A percentile compares a stretch with the other conserved stretches of the same genome.
Conservation (phyloP, 2,329 filamentous ascomycete genomes). For the Aspergillus texensis region DNA sequence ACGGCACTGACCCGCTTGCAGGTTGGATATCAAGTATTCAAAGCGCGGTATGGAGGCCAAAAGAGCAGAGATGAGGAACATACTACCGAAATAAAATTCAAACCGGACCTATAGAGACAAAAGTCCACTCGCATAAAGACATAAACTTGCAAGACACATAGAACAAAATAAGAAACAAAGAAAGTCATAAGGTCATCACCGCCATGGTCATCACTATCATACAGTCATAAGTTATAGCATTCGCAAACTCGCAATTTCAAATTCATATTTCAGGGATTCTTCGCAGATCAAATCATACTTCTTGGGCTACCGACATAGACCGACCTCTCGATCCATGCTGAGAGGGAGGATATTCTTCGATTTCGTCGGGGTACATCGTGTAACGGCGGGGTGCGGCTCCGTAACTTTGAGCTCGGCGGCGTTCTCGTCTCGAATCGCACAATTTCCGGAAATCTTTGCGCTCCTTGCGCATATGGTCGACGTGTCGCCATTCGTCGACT, state of each 20-base stretch:
- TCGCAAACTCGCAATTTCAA: background rate
- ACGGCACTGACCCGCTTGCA: background rate
- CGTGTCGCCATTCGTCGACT: constrained; percentile 68
- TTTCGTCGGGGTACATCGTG: constrained; percentile 34
- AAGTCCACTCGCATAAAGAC: background rate
- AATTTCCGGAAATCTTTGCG: constrained; percentile 58
- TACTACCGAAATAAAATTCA: background rate
- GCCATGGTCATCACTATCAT: background rate
- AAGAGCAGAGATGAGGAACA: background rate
- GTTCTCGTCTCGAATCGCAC: constrained; percentile 44
- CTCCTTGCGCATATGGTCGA: constrained; percentile 62
- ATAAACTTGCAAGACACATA: background rate
- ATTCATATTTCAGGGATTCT: background rate
- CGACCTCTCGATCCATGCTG: constrained; percentile 11
- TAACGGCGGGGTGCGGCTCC: constrained; percentile 15
- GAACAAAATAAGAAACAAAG: background rate
- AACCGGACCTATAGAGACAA: background rate
- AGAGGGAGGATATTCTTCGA: constrained; percentile 26
- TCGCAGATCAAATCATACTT: constrained; percentile 4
- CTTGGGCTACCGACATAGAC: constrained; percentile 16
- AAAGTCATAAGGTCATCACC: background rate
- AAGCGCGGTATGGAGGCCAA: background rate
- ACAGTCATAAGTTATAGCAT: background rate
- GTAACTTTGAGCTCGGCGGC: constrained; percentile 40
- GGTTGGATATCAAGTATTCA: background rate